Evolutionary conservation across 768 basidiomycete species (phyloP).

Genomic region (Cystoderma amianthinum): DNA sequence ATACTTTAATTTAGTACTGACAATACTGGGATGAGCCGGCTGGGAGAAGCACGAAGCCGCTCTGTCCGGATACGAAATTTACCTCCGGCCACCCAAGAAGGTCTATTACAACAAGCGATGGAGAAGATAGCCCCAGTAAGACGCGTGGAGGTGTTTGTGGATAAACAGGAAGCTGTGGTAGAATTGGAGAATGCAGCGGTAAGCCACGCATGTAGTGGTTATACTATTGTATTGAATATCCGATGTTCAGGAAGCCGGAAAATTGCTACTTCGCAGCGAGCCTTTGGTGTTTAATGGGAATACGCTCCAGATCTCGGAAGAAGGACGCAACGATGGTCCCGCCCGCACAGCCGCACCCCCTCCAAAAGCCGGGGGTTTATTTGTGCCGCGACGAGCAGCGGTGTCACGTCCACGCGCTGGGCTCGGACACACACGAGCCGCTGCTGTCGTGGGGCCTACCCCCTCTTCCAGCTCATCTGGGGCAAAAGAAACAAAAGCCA

Average conservation of each 20-base stretch:
- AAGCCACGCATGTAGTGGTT: constrained; percentile 14
- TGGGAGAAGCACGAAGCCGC: constrained; percentile 54
- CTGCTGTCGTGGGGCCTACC: constrained; percentile 13
- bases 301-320: constrained; percentile 54
- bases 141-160: constrained; percentile 69
- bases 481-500: constrained; percentile 13
- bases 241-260: constrained; percentile 68
- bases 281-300: constrained; percentile 66
- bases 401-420: constrained; percentile 66
- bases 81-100: constrained; percentile 78
- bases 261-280: constrained; percentile 64
- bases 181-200: constrained; percentile 66
- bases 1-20: constrained; percentile 25
- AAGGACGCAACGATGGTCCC: constrained; percentile 26
- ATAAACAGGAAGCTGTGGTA: constrained; percentile 52
- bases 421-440: constrained; percentile 49
- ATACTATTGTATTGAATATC: not conserved
- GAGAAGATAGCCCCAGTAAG: constrained; percentile 70
- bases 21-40: constrained; percentile 42
- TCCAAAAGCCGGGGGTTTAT: constrained; percentile 39
- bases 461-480: constrained; percentile 9
- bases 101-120: constrained; percentile 81
- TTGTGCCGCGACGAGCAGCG: constrained; percentile 59
- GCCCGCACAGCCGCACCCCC: constrained; percentile 23
- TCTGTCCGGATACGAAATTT: constrained; percentile 75